Conservation (phyloP, 1,284 basidiomycete species). For the Cystobasidium sp. region DNA sequence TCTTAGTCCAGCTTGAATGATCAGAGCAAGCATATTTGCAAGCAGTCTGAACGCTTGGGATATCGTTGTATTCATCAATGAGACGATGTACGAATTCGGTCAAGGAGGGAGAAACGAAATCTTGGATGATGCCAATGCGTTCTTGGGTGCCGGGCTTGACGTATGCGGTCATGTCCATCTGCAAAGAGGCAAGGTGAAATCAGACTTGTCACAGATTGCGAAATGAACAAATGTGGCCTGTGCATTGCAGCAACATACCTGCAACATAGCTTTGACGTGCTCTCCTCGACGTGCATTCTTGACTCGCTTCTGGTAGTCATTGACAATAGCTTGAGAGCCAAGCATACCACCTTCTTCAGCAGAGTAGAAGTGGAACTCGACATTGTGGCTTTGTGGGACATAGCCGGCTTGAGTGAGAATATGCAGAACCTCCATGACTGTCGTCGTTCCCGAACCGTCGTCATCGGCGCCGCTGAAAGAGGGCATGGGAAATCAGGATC, state of each 20-base stretch:
- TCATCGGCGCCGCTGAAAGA: slow-evolving; percentile 63
- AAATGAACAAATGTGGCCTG: not conserved
- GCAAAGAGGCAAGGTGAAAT: too few relatives aligned
- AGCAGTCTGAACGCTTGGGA: slow-evolving; percentile 60
- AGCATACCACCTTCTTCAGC: slow-evolving; percentile 64
- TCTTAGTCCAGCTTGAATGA: slow-evolving; percentile 56
- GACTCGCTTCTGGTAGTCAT: slow-evolving; percentile 75
- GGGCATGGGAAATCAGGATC: not conserved
- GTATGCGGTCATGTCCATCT: slow-evolving; percentile 92
- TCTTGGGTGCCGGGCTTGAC: slow-evolving; percentile 86
- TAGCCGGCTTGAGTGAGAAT: slow-evolving; percentile 79
- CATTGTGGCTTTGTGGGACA: slow-evolving; percentile 68
- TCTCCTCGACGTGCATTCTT: slow-evolving; percentile 55
- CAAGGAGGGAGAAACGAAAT: slow-evolving; percentile 74
- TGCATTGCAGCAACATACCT: slow-evolving; percentile 52
- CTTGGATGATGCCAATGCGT: slow-evolving; percentile 86
- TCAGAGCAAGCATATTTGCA: slow-evolving; percentile 97
- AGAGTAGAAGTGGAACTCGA: slow-evolving; percentile 92
- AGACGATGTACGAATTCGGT: slow-evolving; percentile 75
- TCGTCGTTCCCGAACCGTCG: slow-evolving; percentile 90
- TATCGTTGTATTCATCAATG: slow-evolving; percentile 69
- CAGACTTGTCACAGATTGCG: not conserved
- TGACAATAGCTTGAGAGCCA: slow-evolving; percentile 88
- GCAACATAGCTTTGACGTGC: slow-evolving; percentile 70
- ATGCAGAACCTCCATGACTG: slow-evolving; percentile 86